Evolutionary conservation across 148 eudicot species (phyloP), one percentile per base, ranked within the genome.

Genomic region (Simmondsia chinensis): DNA sequence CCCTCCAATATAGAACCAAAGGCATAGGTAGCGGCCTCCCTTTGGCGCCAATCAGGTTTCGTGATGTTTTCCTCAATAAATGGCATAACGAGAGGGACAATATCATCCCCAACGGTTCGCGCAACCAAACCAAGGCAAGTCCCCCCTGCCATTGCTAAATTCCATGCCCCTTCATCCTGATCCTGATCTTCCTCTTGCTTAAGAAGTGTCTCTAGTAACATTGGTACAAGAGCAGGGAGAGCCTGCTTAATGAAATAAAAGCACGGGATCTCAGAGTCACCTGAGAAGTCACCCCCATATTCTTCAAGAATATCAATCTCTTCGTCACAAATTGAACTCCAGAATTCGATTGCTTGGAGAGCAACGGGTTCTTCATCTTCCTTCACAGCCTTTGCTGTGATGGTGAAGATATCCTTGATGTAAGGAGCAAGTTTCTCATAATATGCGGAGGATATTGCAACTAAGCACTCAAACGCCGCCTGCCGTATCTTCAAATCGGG

Each of bases 121-220:
- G 94, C 97, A 59, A 83, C 91, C 64, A 88, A 69, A 42, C 97
- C 97, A 53, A 88, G 82, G 54, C 94, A 88, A 54, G 97, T 88
- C 1, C 97, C 97, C 52, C 97, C 97, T 17, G 97, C 94, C 97
- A 83, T 88, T 14, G 97, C 89, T 33, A 88, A 54, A 55, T 87
- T 87, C 96, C 96, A 87, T 47, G 94, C 96, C 44, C 96, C 86
- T 52, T 87, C 96, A 52, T 87, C 96, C 68, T 83, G 96, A 56
- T 87, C 96, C 54, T 87, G 96, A 44, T 83, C 96, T 57, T 87
- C 96, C 54, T 87, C 96, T 66, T 87, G 96, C 68, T 87, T 87
- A 43, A 87, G 83, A 26, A 87, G 78, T 35, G 94, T 87, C 56
- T 87, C 96, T 68, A 87, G 60, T 43, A 87, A 59, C 86, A 87